A percentile compares a stretch with the other conserved stretches of the same genome.
phyloP scores from a whole-genome alignment of 768 basidiomycete species.

The Omphalotus guepiniiformis region DNA sequence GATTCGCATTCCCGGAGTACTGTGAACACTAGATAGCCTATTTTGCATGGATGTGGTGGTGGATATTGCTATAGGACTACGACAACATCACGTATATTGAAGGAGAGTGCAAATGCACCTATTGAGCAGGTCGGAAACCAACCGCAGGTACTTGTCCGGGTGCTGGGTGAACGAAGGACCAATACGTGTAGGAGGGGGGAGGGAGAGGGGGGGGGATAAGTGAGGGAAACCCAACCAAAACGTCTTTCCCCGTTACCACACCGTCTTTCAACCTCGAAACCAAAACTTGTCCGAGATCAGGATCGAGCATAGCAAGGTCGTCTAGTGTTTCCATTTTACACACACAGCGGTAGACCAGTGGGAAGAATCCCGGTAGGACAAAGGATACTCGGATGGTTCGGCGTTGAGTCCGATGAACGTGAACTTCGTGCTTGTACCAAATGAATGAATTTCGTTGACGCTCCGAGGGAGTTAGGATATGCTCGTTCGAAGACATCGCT shows the following conservation, averaged over 20 bases:
- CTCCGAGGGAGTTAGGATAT: slow-evolving; percentile 74
- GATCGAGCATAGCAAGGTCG: slow-evolving; percentile 78
- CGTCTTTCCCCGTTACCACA: slow-evolving; percentile 77
- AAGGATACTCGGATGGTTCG: slow-evolving; percentile 73
- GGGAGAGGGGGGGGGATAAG: slow-evolving; percentile 84
- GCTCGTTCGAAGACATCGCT: slow-evolving; percentile 81
- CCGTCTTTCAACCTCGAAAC: slow-evolving; percentile 86
- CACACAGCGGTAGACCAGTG: slow-evolving; percentile 73
- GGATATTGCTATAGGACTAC: too few relatives aligned
- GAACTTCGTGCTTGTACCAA: slow-evolving; percentile 81
- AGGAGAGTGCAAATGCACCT: too few relatives aligned
- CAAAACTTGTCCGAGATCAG: slow-evolving; percentile 65
- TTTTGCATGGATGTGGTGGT: too few relatives aligned
- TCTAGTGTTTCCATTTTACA: slow-evolving; percentile 80
- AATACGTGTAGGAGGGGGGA: too few relatives aligned
- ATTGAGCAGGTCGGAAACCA: too few relatives aligned
- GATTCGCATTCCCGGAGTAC: too few relatives aligned
- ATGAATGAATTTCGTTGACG: slow-evolving; percentile 62
- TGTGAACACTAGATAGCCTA: too few relatives aligned
- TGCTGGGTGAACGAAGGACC: too few relatives aligned
- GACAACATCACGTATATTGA: too few relatives aligned
- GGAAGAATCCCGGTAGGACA: slow-evolving; percentile 96
- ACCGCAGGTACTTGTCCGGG: too few relatives aligned
- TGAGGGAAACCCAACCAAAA: slow-evolving; percentile 95
- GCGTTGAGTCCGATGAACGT: slow-evolving; percentile 48